These are phyloP conservation scores for Amylostereum areolatum DNA, from an alignment of 1,284 basidiomycete genomes.

Conservation along the genomic window DNA sequence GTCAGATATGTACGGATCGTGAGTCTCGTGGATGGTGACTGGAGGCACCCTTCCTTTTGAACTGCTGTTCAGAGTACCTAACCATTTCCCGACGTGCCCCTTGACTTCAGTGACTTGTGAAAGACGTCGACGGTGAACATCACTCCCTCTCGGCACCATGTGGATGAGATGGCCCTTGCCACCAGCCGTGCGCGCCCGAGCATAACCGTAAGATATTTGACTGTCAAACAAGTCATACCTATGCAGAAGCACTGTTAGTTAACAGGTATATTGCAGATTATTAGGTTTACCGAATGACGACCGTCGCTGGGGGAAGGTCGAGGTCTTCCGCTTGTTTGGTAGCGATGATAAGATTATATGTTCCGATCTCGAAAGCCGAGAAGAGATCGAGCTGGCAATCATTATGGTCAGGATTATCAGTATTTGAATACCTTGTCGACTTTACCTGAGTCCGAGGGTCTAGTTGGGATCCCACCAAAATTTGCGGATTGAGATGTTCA, in stretches of 20 bases:
- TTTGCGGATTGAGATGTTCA: conserved; percentile 22
- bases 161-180: conserved; percentile 50
- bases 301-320: conserved; percentile 44
- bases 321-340: conserved; percentile 54
- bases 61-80: conserved; percentile 31
- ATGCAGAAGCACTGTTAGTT: conserved; percentile 9
- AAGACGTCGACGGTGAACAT: conserved; percentile 46
- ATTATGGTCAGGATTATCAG: too few species aligned
- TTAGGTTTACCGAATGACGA: conserved; percentile 51
- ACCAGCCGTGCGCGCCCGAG: conserved; percentile 38
- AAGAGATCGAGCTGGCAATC: conserved; percentile 33
- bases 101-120: conserved; percentile 21
- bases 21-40: conserved; percentile 31
- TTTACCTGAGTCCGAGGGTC: conserved; percentile 34
- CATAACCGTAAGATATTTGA: conserved; percentile 50
- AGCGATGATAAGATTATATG: conserved; percentile 55
- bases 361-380: conserved; percentile 43
- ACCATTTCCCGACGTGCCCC: conserved; percentile 37
- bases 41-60: conserved; percentile 41
- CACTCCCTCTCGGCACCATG: conserved; percentile 55
- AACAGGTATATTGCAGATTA: neutral
- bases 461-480: conserved; percentile 18
- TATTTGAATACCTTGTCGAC: too few species aligned
- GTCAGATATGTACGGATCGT: conserved; percentile 38
- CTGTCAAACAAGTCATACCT: conserved; percentile 63